Conservation (phyloP, 805 yeast species). For the Yarrowia sp. region DNA sequence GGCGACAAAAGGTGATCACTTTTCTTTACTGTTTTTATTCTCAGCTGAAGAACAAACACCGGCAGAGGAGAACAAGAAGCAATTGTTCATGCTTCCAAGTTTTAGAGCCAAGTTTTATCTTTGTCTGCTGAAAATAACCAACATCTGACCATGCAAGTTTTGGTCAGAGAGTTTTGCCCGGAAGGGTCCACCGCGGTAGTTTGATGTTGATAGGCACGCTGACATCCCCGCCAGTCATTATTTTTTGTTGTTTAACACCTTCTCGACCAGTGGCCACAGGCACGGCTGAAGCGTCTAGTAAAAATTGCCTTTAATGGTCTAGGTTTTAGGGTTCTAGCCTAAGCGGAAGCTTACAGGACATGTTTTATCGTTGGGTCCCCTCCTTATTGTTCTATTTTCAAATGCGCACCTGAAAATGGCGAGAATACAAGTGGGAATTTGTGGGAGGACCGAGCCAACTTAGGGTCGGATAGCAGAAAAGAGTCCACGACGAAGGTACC, state of each 20-base stretch:
- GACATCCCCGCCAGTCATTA: not conserved
- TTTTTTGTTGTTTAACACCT: not conserved
- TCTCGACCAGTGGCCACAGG: not conserved
- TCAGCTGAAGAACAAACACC: slow-evolving; percentile 2
- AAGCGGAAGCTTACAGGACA: slow-evolving; percentile 16
- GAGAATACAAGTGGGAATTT: slow-evolving; percentile 18
- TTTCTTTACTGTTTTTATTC: not conserved
- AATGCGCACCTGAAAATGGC: slow-evolving; percentile 2
- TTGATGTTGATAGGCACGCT: not conserved
- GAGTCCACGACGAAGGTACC: not conserved
- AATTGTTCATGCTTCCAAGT: not conserved
- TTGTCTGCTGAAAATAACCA: not conserved
- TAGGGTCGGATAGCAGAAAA: slow-evolving; percentile 8
- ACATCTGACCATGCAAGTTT: not conserved
- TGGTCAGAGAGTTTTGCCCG: not conserved
- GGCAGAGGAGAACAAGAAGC: not conserved
- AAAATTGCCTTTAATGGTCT: slow-evolving; percentile 12
- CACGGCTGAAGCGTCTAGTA: slow-evolving; percentile 16
- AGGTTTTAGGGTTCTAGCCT: slow-evolving; percentile 6
- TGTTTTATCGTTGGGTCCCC: slow-evolving; percentile 2
- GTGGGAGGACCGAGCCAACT: slow-evolving; percentile 2
- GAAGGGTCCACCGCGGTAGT: slow-evolving; percentile 6
- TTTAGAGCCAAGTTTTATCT: not conserved
- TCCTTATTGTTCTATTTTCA: slow-evolving; percentile 1
- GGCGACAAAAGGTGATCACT: not conserved